Base-by-base conservation (phyloP, 345 rosid species). In the Corymbia maculata region DNA sequence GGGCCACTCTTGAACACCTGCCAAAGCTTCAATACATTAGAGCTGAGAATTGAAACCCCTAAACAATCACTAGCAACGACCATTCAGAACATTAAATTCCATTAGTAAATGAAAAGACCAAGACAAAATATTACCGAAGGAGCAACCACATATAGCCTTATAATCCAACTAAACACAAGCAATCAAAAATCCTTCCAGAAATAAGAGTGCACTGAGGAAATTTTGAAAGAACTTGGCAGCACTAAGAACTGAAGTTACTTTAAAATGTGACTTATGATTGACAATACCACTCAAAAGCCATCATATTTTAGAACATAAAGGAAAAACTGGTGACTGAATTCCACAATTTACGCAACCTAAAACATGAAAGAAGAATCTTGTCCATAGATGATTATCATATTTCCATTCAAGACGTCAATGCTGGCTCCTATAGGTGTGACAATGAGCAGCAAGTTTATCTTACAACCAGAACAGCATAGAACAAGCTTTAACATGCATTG, bases 1-100 rank as follows among this genome's bases (percentile, higher is more conserved):
- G 97, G 99, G 88, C 99, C 99, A 88, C 98, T 97, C 96, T 96
- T 97, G 93, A 94, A 96, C 90, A 97, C 98, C 99, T 97, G 95
- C 53, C 88, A 92, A 88, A 85, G 68, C 88, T 44, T 57, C 30
- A 66, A 55, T 68, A 14, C 11, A 84, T 75, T 75, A 75, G 82
- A 75, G 4, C 51, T 82, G 9, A 59, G 87, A 80, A 86, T 32
- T 50, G 55, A 52, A 52, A 70, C 19, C 66, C 32, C 44, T 75
- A 51, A 87, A 42, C 17, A 79, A 87, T 49, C 51, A 75, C 47
- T 70, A 87, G 85, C 50, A 36, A 79, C 68, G 42, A 44, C 47
- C 26, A 86, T 52, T 53, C 87, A 86, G 14, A 86, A 32, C 28
- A 53, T 52, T 32, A 86, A 19, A 36, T 21, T 86, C 68, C 49